Evolutionary conservation across 345 rosid species (phyloP), one percentile per base, ranked within the genome.

Genomic region (Salix udensis): DNA sequence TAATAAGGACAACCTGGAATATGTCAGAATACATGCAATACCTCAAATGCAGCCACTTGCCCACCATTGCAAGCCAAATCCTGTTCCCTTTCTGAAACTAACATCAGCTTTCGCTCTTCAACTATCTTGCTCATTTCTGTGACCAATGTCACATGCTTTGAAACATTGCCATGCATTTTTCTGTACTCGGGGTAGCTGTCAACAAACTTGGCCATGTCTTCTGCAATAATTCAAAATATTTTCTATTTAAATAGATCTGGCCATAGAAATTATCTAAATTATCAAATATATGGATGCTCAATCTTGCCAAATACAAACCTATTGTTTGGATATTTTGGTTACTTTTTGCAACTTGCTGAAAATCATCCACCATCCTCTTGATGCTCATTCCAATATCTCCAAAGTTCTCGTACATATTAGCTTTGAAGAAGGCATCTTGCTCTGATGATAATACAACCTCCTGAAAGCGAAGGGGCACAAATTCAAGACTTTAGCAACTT

Each of bases 61-160:
- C 98, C 98, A 84, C 97, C 92, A 82, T 92, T 93, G 86, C 99
- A 96, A 74, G 99, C 99, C 85, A 93, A 87, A 81, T 96, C 99
- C 84, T 96, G 99, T 75, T 93, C 99, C 79, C 88, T 92, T 86
- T 93, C 91, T 30, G 97, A 96, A 82, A 96, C 95, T 85, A 83
- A 28, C 97, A 96, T 96, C 78, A 96, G 97, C 81, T 89, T 96
- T 88, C 91, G 83, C 80, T 90, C 97, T 84, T 92, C 92, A 81
- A 96, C 99, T 58, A 93, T 84, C 87, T 88, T 92, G 91, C 97
- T 93, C 97, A 92, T 92, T 81, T 96, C 99, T 67, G 99, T 96
- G 60, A 93, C 99, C 87, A 96, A 82, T 16, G 97, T 89, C 42
- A 96, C 98, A 84, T 96, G 99, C 82, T 96, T 96, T 68, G 98